These are phyloP conservation scores for Daucus carota DNA, from an alignment of 129 eudicot genomes.

Conservation along the genomic window DNA sequence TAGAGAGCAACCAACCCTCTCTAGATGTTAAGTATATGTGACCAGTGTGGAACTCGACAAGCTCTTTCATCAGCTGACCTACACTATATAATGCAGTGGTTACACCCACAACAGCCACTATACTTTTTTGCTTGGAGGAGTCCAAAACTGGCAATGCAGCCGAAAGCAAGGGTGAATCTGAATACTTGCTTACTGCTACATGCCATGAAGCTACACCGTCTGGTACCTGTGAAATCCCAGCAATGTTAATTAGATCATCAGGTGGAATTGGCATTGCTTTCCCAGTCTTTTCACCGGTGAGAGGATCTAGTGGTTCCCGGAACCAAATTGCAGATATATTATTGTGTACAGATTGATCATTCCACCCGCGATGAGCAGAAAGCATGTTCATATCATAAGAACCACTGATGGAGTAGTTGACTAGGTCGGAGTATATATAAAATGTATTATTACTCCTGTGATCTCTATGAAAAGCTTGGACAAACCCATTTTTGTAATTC, in stretches of 20 bases:
- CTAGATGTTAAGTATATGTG: constrained; percentile 84
- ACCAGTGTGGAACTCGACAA: constrained; percentile 80
- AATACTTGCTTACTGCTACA: constrained; percentile 74
- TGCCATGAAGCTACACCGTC: constrained; percentile 97
- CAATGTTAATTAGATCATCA: constrained; percentile 77
- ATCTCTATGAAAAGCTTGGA: constrained; percentile 92
- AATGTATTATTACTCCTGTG: constrained; percentile 60
- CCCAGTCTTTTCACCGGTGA: constrained; percentile 53
- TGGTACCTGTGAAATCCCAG: constrained; percentile 91
- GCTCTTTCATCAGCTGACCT: constrained; percentile 82
- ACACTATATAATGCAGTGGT: constrained; percentile 85
- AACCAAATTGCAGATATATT: constrained; percentile 87
- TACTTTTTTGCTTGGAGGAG: constrained; percentile 37
- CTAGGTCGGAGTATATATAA: constrained; percentile 75
- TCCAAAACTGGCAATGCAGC: constrained; percentile 93
- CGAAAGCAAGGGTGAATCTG: constrained; percentile 76
- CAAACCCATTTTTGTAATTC: constrained; percentile 84
- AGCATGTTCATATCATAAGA: constrained; percentile 33
- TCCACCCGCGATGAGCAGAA: constrained; percentile 69
- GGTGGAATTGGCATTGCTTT: constrained; percentile 61
- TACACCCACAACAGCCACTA: constrained; percentile 95
- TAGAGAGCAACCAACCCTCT: constrained; percentile 91
- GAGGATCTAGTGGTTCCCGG: constrained; percentile 69
- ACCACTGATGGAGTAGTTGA: constrained; percentile 60
- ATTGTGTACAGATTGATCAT: constrained; percentile 56